Evolutionary conservation across 176 grass and related monocot genomes (phyloP).

Genomic region (Phyllostachys edulis): DNA sequence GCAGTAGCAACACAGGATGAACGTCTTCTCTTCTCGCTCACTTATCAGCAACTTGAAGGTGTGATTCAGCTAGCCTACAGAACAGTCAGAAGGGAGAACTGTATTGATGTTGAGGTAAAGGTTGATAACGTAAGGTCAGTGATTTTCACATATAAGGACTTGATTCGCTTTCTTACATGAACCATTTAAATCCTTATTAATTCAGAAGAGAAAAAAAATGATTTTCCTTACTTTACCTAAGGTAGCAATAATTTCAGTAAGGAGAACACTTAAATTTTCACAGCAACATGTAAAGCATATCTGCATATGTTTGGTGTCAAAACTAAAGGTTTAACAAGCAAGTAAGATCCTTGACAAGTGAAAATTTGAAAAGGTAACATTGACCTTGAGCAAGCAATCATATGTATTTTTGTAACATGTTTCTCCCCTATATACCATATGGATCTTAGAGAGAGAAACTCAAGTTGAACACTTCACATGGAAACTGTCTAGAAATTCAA

Average conservation of each 20-base stretch:
- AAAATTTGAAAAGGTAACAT: slow-evolving; percentile 4
- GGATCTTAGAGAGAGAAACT: slow-evolving; percentile 3
- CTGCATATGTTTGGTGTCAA: background rate
- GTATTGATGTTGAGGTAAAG: slow-evolving; percentile 74
- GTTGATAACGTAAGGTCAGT: slow-evolving; percentile 93
- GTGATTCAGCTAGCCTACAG: slow-evolving; percentile 86
- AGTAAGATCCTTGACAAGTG: background rate
- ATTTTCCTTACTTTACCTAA: background rate
- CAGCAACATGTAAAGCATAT: background rate
- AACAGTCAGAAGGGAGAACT: slow-evolving; percentile 53
- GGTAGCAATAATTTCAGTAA: background rate
- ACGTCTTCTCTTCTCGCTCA: slow-evolving; percentile 71
- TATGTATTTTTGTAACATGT: background rate
- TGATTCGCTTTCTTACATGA: slow-evolving; percentile 10
- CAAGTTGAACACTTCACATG: background rate
- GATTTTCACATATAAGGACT: slow-evolving; percentile 27
- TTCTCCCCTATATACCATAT: background rate
- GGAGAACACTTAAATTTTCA: background rate
- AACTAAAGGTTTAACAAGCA: slow-evolving; percentile 10
- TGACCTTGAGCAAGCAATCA: background rate
- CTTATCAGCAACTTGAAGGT: slow-evolving; percentile 83
- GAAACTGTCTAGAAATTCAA: background rate
- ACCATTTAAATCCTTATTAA: background rate
- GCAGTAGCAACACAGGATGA: slow-evolving; percentile 64
- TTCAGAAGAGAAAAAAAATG: background rate